A percentile compares a stretch with the other conserved stretches of the same genome.
These are phyloP conservation scores for Spathaspora boniae DNA, from an alignment of 805 yeast genomes.

Conservation along the genomic window DNA sequence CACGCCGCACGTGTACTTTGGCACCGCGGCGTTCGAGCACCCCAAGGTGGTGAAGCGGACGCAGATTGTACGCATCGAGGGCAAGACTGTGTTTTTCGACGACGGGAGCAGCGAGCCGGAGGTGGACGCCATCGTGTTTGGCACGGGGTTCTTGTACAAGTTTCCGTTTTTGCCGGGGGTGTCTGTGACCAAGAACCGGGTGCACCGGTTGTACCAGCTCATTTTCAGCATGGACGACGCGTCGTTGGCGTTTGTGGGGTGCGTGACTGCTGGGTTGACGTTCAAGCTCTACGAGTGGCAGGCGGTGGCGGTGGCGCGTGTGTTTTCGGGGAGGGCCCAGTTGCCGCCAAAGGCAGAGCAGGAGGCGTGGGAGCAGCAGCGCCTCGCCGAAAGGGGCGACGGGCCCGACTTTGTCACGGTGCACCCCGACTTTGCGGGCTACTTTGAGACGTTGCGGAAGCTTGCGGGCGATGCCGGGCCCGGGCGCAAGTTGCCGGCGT, in stretches of 20 bases:
- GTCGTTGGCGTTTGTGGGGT: constrained; percentile 31
- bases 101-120: constrained; percentile 19
- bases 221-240: constrained; percentile 32
- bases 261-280: constrained; percentile 35
- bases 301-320: constrained; percentile 32
- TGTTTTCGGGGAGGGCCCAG: constrained; percentile 24
- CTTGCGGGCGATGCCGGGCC: constrained; percentile 21
- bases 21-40: constrained; percentile 9
- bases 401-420: constrained; percentile 13
- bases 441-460: constrained; percentile 18
- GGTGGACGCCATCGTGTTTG: constrained; percentile 29
- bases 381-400: constrained; percentile 25
- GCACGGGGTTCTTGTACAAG: constrained; percentile 36
- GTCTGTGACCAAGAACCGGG: too few relatives aligned
- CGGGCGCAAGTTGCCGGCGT: constrained; percentile 20
- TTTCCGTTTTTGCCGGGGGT: constrained; percentile 30
- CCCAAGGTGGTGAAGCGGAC: constrained; percentile 2
- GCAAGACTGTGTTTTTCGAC: constrained; percentile 18
- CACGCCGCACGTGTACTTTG: constrained; percentile 13
- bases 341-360: constrained; percentile 29
- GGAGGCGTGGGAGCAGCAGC: constrained; percentile 23
- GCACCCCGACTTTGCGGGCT: constrained; percentile 18
- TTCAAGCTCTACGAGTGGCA: constrained; percentile 42
- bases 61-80: constrained; percentile 13
- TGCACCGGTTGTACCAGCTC: constrained; percentile 29